Percentiles rank a stretch among this genome's conserved stretches.
Conservation (phyloP, 805 yeast genomes). For the Alloascoidea hylecoeti region DNA sequence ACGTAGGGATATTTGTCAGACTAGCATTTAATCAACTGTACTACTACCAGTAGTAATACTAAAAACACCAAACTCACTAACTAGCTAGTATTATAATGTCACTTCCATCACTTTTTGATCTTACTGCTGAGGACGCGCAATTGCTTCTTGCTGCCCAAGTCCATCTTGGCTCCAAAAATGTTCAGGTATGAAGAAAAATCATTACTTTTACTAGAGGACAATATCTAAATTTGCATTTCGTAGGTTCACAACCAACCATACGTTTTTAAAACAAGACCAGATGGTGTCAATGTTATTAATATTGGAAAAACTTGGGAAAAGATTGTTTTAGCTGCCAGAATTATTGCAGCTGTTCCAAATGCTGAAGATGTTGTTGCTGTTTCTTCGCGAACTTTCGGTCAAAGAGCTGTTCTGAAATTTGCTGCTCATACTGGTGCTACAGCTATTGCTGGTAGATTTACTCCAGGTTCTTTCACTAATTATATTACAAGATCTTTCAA, state of each 20-base stretch:
- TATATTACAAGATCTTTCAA: slow-evolving; percentile 99
- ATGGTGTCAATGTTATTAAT: slow-evolving; percentile 98
- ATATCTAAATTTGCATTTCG: neutral
- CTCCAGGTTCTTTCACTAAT: slow-evolving; percentile 99
- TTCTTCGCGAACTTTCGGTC: slow-evolving; percentile 98
- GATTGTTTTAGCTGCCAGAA: slow-evolving; percentile 98
- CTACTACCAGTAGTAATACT: no score
- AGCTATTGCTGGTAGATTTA: slow-evolving; percentile 99
- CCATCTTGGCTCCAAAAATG: slow-evolving; percentile 99
- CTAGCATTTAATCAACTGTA: no score
- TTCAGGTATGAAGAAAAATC: slow-evolving; percentile 63
- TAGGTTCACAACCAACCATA: slow-evolving; percentile 40
- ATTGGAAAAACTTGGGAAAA: slow-evolving; percentile 99
- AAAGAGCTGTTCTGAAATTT: slow-evolving; percentile 98
- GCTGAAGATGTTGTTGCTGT: slow-evolving; percentile 97
- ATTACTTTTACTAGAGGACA: neutral
- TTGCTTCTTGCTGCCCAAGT: slow-evolving; percentile 98
- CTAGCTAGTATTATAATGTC: no score
- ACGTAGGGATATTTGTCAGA: no score
- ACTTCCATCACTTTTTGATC: slow-evolving; percentile 78
- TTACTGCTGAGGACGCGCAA: slow-evolving; percentile 97
- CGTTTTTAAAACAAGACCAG: slow-evolving; percentile 97
- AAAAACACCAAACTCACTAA: no score
- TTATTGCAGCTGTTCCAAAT: slow-evolving; percentile 98
- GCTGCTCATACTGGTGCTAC: slow-evolving; percentile 99